Evolutionary conservation across 2,329 filamentous ascomycete genomes (phyloP), one percentile per base, ranked within the genome.

Genomic region (Ophiostoma sp.): DNA sequence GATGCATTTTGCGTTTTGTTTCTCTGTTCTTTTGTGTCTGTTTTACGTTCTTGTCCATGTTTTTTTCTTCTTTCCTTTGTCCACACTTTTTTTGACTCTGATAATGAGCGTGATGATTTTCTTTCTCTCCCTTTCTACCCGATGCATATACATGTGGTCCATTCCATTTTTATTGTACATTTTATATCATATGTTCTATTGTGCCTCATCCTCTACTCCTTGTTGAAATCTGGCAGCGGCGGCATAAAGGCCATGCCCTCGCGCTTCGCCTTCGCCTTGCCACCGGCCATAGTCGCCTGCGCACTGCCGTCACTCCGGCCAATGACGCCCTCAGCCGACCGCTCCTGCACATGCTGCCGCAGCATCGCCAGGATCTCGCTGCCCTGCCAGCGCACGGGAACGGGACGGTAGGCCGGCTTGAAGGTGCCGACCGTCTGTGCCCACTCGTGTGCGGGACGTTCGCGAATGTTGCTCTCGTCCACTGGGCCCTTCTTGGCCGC

Each of bases 371-470:
- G 83, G 71, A 98, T 89, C 84, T 95, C 91, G 77, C 93, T 97
- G 75, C 91, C 90, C 82, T 87, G 89, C 96, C 96, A 99, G 76
- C 95, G 87, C 78, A 85, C 83, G 15, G 96, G 96, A 73, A 98
- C 95, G 52, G 95, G 95, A 72, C 95, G 87, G 83, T 98, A 98
- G 48, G 95, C 94, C 39, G 95, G 94, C 86, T 93, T 95, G 83
- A 97, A 98, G 28, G 93, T 95, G 42, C 96, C 96, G 5, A 98
- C 87, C 0, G 96, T 99, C 87, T 98, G 95, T 75, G 94, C 93
- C 96, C 96, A 99, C 85, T 99, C 96, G 75, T 95, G 94, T 81
- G 86, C 82, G 31, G 80, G 80, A 5, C 81, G 81, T 72, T 79
- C 73, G 75, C 78, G 64, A 68, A 82, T 78, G 69, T 66, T 69